Conservation (phyloP, 164 flowering plant genomes). For the Litsea cubeba region DNA sequence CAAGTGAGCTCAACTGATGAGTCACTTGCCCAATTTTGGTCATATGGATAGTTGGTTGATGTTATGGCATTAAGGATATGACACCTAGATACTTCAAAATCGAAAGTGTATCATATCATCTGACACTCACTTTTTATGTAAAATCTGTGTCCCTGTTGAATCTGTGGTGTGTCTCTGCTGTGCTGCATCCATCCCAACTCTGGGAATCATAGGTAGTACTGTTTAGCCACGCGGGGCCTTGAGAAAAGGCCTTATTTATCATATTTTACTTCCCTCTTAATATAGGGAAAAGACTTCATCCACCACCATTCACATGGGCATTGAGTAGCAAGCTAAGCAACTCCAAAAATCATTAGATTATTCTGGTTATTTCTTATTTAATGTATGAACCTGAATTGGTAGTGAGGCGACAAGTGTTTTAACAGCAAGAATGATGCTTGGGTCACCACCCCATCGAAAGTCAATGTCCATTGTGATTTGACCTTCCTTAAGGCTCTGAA, state of each 20-base stretch:
- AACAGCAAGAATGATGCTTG: slow-evolving; percentile 84
- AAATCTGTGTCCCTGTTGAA: no score
- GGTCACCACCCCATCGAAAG: slow-evolving; percentile 98
- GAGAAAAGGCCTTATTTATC: no score
- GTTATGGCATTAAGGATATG: no score
- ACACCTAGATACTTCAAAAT: no score
- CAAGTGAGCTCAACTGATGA: neutral
- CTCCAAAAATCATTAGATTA: neutral
- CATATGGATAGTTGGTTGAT: neutral
- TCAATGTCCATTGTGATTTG: slow-evolving; percentile 99
- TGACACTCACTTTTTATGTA: no score
- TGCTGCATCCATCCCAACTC: no score
- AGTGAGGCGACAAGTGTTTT: slow-evolving; percentile 95
- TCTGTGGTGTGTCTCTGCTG: no score
- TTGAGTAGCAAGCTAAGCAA: neutral
- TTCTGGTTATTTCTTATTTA: neutral
- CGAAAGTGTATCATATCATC: no score
- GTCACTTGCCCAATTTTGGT: neutral
- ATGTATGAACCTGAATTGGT: slow-evolving; percentile 74
- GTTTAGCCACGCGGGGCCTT: no score
- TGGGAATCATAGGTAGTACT: no score
- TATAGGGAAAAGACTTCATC: no score
- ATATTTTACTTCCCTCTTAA: neutral
- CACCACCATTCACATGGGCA: neutral
- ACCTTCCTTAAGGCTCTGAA: slow-evolving; percentile 90